Evolutionary conservation across 2,329 filamentous ascomycete genomes (phyloP), one percentile per base, ranked within the genome.

Genomic region (Cladorrhinum sp.): DNA sequence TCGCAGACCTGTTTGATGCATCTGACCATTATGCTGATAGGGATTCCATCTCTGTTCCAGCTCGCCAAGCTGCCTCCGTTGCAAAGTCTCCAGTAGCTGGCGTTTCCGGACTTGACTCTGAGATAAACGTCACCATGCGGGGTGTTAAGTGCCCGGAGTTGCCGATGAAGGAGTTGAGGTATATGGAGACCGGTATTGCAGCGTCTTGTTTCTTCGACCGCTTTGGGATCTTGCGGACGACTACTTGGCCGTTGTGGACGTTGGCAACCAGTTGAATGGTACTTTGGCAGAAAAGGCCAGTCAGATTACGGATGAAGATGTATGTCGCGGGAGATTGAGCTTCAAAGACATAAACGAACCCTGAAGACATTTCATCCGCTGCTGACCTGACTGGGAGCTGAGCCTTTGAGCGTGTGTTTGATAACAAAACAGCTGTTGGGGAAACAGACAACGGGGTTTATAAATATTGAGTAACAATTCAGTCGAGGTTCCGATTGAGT

Each of bases 21-120:
- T 1, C 59, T 58, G 3, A 61, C 61, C 1, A 65, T 12, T 7
- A 65, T 2, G 23, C 45, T 50, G 7, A 60, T 50, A 1, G 56
- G 59, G 20, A 62, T 38, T 22, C 25, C 45, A 7, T 25, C n/a
- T 5, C 2, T 10, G 5, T 24, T 8, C 50, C 58, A 22, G 45
- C 41, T 51, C 10, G 12, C 32, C 8, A 65, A 22, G 1, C 1
- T 52, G 29, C 58, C 51, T 4, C 41, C 54, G 41, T 65, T 65
- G 59, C 57, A 63, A 22, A 63, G 53, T 18, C 51, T 57, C 59
- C 61, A 64, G 54, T 65, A 65, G 22, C 55, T 64, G 2, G 5
- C 18, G n/a, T 45, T 22, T 5, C 54, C 32, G 25, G 25, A 29
- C 5, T 29, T 29, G 25, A 29, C 5, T 59, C 45, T 1, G 51